Base-by-base conservation (phyloP, 2,329 filamentous ascomycete genomes). In the Phaeosphaeriaceae sp. region DNA sequence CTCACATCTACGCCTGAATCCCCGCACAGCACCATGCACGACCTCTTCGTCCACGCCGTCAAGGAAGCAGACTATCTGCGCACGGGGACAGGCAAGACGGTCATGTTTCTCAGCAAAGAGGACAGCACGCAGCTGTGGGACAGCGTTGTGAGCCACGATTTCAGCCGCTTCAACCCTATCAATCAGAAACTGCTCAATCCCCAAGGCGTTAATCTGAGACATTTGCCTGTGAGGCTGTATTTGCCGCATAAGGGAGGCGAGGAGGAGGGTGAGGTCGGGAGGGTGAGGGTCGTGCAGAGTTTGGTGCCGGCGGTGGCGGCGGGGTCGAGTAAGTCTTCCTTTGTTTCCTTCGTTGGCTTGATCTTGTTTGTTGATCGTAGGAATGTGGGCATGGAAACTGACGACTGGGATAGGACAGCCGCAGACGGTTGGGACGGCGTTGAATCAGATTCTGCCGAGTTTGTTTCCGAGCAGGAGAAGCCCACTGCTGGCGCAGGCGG, bases 181-280 rank as follows among this genome's bases (percentile, higher is more conserved):
- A 90, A 93, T 73, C 86, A 84, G 61, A 89, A 89, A 62, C 85
- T 97, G 2, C 85, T 98, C 60, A 90, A 91, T 69, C 86, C 90
- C 3, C 82, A 82, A 20, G 88, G 92, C 1, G 86, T 89, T 40
- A 68, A 66, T 19, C 85, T 97, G 52, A 89, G 89, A 59, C 89
- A 96, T 77, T 84, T 98, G n/a, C 95, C 95, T 0, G 79, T 98
- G 41, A 89, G 93, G 54, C 81, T 98, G 54, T 99, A 97, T 78
- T 87, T 98, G 0, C 87, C 91, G 15, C 71, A 77, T 59, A 68
- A 65, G 27, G 60, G 50, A 13, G 53, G 57, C 6, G 58, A 73
- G 27, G 63, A 67, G 31, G 68, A 69, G 36, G 54, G 65, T 10
- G 63, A 67, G 40, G 70, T 77, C 27, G 80, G 79, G 10, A 79